These are phyloP conservation scores for Avena atlantica DNA, from an alignment of 176 grass and related monocot species.

Conservation along the genomic window DNA sequence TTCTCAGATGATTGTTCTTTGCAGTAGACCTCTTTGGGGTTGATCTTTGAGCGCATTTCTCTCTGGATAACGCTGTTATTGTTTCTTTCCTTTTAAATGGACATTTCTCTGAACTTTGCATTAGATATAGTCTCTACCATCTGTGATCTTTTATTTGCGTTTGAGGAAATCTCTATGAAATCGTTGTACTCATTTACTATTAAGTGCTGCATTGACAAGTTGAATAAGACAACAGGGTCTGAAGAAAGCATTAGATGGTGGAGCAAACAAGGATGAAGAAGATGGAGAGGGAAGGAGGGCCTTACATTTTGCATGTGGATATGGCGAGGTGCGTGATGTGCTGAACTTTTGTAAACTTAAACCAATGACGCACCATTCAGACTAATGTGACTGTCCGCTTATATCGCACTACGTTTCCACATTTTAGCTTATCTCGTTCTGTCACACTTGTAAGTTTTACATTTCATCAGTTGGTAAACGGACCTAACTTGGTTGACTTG, in stretches of 20 bases:
- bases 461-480: slow-evolving; percentile 17
- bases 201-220: background rate
- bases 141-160: background rate
- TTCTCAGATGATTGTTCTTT: background rate
- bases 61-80: background rate
- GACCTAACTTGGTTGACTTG: background rate
- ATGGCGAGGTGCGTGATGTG: slow-evolving; percentile 72
- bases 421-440: background rate
- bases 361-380: background rate
- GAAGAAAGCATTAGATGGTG: slow-evolving; percentile 86
- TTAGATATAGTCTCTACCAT: background rate
- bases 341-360: slow-evolving; percentile 10
- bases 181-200: background rate
- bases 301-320: slow-evolving; percentile 99
- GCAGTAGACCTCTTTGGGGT: background rate
- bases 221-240: slow-evolving; percentile 49
- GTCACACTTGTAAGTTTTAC: background rate
- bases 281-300: slow-evolving; percentile 90
- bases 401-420: background rate
- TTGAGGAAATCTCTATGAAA: background rate
- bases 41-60: background rate
- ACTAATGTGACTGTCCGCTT: background rate
- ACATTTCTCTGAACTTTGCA: background rate
- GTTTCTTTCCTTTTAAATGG: background rate
- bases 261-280: slow-evolving; percentile 89